Evolutionary conservation across 768 basidiomycete species (phyloP), one percentile per base, ranked within the genome.

Genomic region (Krasilnikovozyma curviuscula): DNA sequence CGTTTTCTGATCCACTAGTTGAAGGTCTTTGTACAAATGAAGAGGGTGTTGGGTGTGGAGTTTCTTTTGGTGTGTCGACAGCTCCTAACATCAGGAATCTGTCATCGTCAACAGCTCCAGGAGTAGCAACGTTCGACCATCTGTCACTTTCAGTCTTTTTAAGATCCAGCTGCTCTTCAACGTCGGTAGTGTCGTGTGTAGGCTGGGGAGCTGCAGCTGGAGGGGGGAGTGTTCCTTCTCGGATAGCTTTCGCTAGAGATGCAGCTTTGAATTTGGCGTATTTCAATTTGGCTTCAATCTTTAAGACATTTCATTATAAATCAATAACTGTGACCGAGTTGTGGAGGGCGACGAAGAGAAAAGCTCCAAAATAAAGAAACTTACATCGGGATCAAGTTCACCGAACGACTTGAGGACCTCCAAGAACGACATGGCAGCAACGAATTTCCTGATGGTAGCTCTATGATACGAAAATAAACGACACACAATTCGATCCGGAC

Each of bases 221-320:
- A 35, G 51, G 46, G 3, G 58, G 60, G 13, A 30, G 44, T 13
- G 35, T 39, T 8, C 93, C 89, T 63, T 95, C 91, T n/a, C 89
- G 77, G 60, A 88, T 74, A 1, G 91, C 88, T 63, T 83, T 95
- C 16, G 83, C 77, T 18, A 97, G 88, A 53, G 93, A 86, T 12
- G 81, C 79, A 31, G 91, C 91, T 63, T 95, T 95, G 89, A 93
- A 98, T 63, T 93, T 85, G 4, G 88, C 75, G 65, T 97, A 98
- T 48, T 76, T 78, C 30, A 91, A 75, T 65, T 93, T 97, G 54
- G 81, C 81, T 56, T 78, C 78, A 53, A 76, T 75, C 84, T 91
- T 54, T 10, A 9, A 10, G 27, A 21, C 12, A 33, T 31, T 32
- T 18, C 10, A 27, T 16, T 29, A 16, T 16, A 10, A 33, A 35